A percentile compares a stretch with the other conserved stretches of the same genome.
phyloP scores from a whole-genome alignment of 2,329 filamentous ascomycete genomes.

The Ceratocystis albifundus region DNA sequence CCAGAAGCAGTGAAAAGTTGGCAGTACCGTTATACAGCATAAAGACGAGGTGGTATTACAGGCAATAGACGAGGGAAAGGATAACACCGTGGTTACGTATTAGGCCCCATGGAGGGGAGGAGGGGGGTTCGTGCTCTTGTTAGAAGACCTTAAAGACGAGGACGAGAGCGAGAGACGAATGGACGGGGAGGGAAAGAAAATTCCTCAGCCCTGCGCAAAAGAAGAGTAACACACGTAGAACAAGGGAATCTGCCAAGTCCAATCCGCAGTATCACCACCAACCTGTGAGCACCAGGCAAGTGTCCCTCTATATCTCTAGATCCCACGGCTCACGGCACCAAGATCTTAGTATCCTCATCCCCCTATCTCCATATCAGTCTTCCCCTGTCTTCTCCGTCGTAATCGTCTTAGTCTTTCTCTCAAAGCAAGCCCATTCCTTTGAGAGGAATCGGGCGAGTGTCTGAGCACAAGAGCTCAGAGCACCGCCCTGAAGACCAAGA shows the following conservation, averaged over 20 bases:
- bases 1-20: background rate
- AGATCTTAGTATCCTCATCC: background rate
- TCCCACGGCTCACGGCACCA: no score
- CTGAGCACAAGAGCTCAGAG: background rate
- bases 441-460: background rate
- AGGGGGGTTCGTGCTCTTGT: background rate
- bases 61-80: background rate
- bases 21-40: no score
- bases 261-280: no score
- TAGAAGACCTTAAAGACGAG: no score
- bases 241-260: background rate
- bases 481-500: background rate
- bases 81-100: background rate
- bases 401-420: background rate
- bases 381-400: background rate
- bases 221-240: background rate
- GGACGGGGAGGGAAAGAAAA: background rate
- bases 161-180: background rate
- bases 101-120: background rate
- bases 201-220: background rate
- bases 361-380: background rate
- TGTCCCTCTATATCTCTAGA: background rate
- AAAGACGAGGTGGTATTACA: background rate
- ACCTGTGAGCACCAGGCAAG: no score
- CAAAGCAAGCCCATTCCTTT: background rate